Evolutionary conservation across 305 asterid genomes (phyloP), one percentile per base, ranked within the genome.

Genomic region (Fraxinus sp.): DNA sequence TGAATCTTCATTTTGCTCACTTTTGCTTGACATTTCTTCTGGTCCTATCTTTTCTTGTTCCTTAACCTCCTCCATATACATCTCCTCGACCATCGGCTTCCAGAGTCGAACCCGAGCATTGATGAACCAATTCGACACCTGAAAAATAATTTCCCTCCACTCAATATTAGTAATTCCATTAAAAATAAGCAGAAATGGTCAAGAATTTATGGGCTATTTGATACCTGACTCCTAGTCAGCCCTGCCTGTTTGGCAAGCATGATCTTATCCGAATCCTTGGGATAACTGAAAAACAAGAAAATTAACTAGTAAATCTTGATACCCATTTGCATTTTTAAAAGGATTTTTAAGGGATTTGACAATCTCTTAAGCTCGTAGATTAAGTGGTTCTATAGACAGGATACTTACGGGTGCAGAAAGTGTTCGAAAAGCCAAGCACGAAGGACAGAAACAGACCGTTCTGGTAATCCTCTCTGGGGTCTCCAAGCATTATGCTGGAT

Each of bases 41-140:
- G 91, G 82, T 16, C 90, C 93, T 11, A 82, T 90, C 59, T 89
- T 89, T 18, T 92, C 97, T n/a, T 93, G 89, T 11, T 94, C 98
- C 86, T 93, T 96, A 86, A 91, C 89, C 79, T 94, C 97, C 82
- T 93, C 97, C 68, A 16, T 76, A 88, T 95, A 93, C 98, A 95
- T 95, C 84, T 95, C 98, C 85, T 95, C 98, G 1, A 95, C 98
- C 98, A 96, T 94, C 2, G 97, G 98, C 90, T 94, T 96, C 97
- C 99, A 94, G 0, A 96, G 97, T 8, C 99, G 91, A 77, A 92
- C 98, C 68, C 97, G 89, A 10, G 98, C 98, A 64, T 95, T 94
- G 84, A 95, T 93, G 88, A 93, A 92, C 98, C 98, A 91, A 86
- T 94, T 94, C 1, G 98, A 95, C 82, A 95, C 97, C 97, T 94